phyloP scores from a whole-genome alignment of 345 rosid genomes.

The Sisymbrium irio region DNA sequence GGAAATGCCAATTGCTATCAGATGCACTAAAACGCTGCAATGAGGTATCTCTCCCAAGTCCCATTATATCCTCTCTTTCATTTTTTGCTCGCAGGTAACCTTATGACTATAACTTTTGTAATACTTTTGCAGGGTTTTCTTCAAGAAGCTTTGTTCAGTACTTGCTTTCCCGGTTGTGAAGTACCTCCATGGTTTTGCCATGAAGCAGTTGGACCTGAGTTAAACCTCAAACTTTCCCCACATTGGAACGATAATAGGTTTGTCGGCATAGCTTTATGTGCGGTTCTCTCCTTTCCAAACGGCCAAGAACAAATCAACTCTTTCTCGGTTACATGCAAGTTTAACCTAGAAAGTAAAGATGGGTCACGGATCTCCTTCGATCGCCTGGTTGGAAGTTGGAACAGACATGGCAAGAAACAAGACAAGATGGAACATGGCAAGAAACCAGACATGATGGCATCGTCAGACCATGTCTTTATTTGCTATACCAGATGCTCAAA shows the following conservation, averaged over 20 bases:
- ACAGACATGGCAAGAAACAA: neutral
- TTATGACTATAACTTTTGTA: neutral
- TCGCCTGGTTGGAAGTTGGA: conserved; percentile 3
- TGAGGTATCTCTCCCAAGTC: conserved; percentile 1
- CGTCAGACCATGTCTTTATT: conserved; percentile 8
- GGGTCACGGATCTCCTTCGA: neutral
- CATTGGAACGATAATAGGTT: conserved; percentile 14
- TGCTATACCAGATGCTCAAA: conserved; percentile 2
- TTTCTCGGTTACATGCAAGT: conserved; percentile 12
- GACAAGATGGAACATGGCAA: neutral
- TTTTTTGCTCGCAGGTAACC: neutral
- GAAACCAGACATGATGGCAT: neutral
- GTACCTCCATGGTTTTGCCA: conserved; percentile 20
- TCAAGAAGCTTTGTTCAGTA: conserved; percentile 20
- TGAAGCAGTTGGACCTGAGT: conserved; percentile 5
- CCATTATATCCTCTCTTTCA: neutral
- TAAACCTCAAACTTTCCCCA: neutral
- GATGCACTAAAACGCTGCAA: conserved; percentile 2
- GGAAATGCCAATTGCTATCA: conserved; percentile 14
- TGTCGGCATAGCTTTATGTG: conserved; percentile 17
- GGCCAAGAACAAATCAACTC: neutral
- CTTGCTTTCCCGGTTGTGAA: conserved; percentile 25
- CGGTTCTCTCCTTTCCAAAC: conserved; percentile 12
- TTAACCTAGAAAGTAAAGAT: neutral
- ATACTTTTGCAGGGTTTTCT: neutral